These are phyloP conservation scores for Starmerella apicola DNA, from an alignment of 805 yeast species.

Conservation along the genomic window DNA sequence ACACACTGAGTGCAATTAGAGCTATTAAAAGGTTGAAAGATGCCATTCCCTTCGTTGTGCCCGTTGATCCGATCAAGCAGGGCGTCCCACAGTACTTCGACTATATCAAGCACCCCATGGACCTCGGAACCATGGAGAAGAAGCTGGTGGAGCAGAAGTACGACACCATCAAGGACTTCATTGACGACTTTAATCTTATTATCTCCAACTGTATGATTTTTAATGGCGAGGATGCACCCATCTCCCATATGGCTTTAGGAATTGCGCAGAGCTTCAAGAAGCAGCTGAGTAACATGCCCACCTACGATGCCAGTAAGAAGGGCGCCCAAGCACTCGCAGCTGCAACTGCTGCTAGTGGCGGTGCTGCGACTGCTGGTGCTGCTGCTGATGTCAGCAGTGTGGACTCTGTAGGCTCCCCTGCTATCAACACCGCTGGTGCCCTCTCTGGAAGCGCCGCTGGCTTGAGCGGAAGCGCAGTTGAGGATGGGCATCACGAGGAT, in stretches of 20 bases:
- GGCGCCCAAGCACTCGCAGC: slow-evolving; percentile 28
- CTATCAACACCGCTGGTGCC: too few relatives aligned
- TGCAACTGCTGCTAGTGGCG: slow-evolving; percentile 22
- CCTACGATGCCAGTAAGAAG: slow-evolving; percentile 30
- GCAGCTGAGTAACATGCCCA: slow-evolving; percentile 85
- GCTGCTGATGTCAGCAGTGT: background rate
- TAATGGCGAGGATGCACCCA: slow-evolving; percentile 72
- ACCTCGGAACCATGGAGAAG: slow-evolving; percentile 76
- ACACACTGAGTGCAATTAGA: slow-evolving; percentile 63
- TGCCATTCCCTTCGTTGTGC: slow-evolving; percentile 77
- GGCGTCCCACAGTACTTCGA: slow-evolving; percentile 87
- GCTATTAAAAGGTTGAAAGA: slow-evolving; percentile 85
- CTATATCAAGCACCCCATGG: slow-evolving; percentile 81
- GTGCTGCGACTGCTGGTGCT: background rate
- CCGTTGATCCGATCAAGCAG: slow-evolving; percentile 79
- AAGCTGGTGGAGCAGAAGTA: slow-evolving; percentile 63
- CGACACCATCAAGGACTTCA: slow-evolving; percentile 52
- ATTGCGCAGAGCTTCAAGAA: slow-evolving; percentile 87
- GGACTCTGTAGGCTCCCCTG: too few relatives aligned
- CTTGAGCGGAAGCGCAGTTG: slow-evolving; percentile 4
- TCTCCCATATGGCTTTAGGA: slow-evolving; percentile 83
- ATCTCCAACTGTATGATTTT: slow-evolving; percentile 70
- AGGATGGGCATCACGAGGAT: slow-evolving; percentile 6
- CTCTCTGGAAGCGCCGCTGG: background rate
- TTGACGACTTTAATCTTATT: slow-evolving; percentile 71